phyloP scores from a whole-genome alignment of 306 rosid species.

The Cajanus cajan region DNA sequence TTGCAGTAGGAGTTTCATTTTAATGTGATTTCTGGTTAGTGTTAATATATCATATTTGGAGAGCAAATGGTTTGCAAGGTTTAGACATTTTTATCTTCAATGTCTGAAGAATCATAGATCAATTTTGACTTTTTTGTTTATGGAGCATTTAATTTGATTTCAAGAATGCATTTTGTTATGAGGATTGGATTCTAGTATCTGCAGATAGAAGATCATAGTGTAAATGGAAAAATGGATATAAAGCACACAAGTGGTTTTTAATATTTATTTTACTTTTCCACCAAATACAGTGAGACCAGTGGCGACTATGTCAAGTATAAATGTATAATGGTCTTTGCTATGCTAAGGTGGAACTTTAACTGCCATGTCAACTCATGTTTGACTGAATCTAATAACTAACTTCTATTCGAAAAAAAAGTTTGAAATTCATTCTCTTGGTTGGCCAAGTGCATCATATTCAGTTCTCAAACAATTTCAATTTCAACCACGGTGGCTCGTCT shows the following conservation, averaged over 20 bases:
- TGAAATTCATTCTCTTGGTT: conserved; percentile 7
- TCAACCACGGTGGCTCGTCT: conserved; percentile 7
- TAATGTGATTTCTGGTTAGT: conserved; percentile 6
- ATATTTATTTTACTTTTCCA: neutral
- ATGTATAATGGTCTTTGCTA: neutral
- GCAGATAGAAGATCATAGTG: neutral
- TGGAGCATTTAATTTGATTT: neutral
- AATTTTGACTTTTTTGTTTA: neutral
- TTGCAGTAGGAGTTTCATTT: neutral
- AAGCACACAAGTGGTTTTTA: neutral
- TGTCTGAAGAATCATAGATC: neutral
- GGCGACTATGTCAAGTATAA: neutral
- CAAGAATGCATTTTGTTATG: neutral
- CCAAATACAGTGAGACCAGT: neutral
- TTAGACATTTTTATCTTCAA: neutral
- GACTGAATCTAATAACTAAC: conserved; percentile 12
- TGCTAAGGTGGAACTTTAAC: neutral
- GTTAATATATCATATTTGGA: neutral
- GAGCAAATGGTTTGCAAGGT: conserved; percentile 9
- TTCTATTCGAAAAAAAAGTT: neutral
- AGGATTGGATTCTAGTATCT: neutral
- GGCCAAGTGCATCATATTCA: neutral
- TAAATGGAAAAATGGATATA: neutral
- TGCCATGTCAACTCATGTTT: conserved; percentile 12
- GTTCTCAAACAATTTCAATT: conserved; percentile 12